A percentile compares a stretch with the other conserved stretches of the same genome.
phyloP scores from a whole-genome alignment of 140 eudicot species.

The Flaveria floridana region DNA sequence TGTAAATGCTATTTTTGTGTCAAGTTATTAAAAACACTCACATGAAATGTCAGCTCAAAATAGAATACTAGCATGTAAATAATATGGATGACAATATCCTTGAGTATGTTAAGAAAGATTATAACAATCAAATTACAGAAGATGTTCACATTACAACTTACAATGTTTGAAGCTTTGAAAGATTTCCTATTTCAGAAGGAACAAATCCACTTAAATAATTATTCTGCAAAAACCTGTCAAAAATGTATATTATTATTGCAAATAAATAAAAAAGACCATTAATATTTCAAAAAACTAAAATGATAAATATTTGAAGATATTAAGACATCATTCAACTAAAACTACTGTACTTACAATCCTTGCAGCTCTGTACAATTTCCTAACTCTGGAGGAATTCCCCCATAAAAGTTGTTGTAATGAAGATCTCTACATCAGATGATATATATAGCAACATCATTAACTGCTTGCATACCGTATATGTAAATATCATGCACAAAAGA shows the following conservation, averaged over 20 bases:
- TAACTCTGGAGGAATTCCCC: slow-evolving; percentile 82
- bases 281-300: slow-evolving; percentile 7
- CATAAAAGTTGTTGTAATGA: slow-evolving; percentile 83
- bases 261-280: slow-evolving; percentile 11
- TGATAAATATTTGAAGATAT: background rate
- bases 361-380: slow-evolving; percentile 86
- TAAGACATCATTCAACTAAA: slow-evolving; percentile 4
- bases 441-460: slow-evolving; percentile 33
- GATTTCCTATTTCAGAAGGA: slow-evolving; percentile 81
- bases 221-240: slow-evolving; percentile 78
- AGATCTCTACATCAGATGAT: slow-evolving; percentile 63
- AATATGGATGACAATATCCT: background rate
- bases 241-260: slow-evolving; percentile 1
- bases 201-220: slow-evolving; percentile 79
- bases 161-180: slow-evolving; percentile 66
- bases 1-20: background rate
- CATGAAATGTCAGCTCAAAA: background rate
- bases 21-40: background rate
- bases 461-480: background rate
- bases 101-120: background rate
- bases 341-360: slow-evolving; percentile 63
- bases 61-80: background rate
- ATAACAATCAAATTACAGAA: background rate
- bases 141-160: slow-evolving; percentile 48
- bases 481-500: slow-evolving; percentile 20